Evolutionary conservation across 2,329 filamentous ascomycete genomes (phyloP), one percentile per base, ranked within the genome.

Genomic region (Penicillium rolfsii): DNA sequence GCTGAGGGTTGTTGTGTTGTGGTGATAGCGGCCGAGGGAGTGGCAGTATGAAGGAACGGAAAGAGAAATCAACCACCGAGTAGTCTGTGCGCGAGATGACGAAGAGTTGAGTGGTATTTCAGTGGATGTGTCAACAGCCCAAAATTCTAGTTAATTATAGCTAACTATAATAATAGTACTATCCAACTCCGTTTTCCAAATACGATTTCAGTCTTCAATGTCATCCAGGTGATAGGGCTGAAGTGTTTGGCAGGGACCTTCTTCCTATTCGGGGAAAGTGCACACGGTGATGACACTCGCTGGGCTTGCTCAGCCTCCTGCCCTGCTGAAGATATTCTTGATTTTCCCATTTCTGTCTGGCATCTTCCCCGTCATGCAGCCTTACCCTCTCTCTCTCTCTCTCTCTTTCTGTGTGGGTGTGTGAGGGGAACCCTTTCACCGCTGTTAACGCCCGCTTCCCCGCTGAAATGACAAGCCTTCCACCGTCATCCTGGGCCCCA

Each of bases 381-480:
- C 36, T 52, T 61, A 58, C 43, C 41, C 8, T 14, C 36, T 56
- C 36, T 28, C n/a, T 57, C 30, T 6, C 8, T 8, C 52, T 19
- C 26, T 45, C 30, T 6, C 36, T 45, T 22, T 22, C 19, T 22
- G 19, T 22, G 19, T 22, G 19, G 19, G 19, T 22, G 19, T 22
- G 19, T 22, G 19, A 43, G 9, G 38, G 16, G 38, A 19, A 22
- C 5, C 33, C 19, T 33, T 67, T 67, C 64, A 69, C 67, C 67
- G 67, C 67, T 68, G 58, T 46, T 63, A 41, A 61, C 48, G 59
- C 59, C 59, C 54, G 30, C 53, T 50, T 53, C 50, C 46, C 60
- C 54, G 64, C 59, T 59, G 63, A 60, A 59, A 64, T 68, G 52
- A 30, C 46, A 63, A 69, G 57, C n/a, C 52, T 61, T 43, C 49